Percentiles rank a stretch among this genome's conserved stretches.
phyloP scores from a whole-genome alignment of 1,284 basidiomycete genomes.

The Rhodotorula sp. region DNA sequence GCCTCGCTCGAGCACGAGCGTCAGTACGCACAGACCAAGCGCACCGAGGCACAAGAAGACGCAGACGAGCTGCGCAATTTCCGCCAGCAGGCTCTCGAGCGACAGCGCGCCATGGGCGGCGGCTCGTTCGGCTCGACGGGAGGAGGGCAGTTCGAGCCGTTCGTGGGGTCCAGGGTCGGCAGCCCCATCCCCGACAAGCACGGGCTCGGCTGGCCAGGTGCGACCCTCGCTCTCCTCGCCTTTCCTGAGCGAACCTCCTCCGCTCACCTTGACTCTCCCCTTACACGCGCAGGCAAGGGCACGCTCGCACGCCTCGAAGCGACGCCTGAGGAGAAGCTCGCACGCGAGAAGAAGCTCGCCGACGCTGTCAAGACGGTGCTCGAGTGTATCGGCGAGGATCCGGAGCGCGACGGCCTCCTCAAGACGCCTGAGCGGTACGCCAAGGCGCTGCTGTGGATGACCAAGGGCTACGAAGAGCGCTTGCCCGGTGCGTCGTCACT shows the following conservation, averaged over 20 bases:
- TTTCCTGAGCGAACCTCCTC: constrained; percentile 9
- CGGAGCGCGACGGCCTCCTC: constrained; percentile 84
- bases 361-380: constrained; percentile 87
- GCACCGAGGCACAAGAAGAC: constrained; percentile 17
- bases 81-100: constrained; percentile 19
- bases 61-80: constrained; percentile 22
- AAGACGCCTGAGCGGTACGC: constrained; percentile 95
- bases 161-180: constrained; percentile 30
- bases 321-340: constrained; percentile 68
- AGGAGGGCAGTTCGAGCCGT: constrained; percentile 25
- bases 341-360: constrained; percentile 74
- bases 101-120: constrained; percentile 9
- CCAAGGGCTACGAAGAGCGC: constrained; percentile 94
- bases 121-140: background rate
- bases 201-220: constrained; percentile 93
- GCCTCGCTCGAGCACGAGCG: constrained; percentile 13
- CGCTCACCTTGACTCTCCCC: constrained; percentile 8
- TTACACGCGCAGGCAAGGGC: constrained; percentile 70
- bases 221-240: constrained; percentile 44
- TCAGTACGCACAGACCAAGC: background rate
- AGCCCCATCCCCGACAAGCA: constrained; percentile 51
- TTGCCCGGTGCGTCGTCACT: constrained; percentile 64
- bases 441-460: constrained; percentile 99
- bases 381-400: constrained; percentile 98
- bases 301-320: constrained; percentile 81